Evolutionary conservation across 164 flowering plant genomes (phyloP).

Genomic region (Vitis rotundifolia): DNA sequence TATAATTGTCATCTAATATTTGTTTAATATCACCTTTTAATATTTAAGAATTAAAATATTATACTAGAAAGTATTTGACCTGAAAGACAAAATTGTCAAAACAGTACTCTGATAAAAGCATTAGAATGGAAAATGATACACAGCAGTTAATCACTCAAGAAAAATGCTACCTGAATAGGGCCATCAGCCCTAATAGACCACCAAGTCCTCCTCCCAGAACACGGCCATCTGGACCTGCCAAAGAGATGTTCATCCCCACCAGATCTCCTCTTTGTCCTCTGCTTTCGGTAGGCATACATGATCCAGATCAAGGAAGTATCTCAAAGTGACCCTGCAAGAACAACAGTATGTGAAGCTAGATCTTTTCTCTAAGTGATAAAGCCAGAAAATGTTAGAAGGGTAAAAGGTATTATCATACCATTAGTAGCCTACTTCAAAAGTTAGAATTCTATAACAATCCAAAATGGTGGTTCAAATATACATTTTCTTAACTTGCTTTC

Average conservation of each 20-base stretch:
- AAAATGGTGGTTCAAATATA: too few relatives aligned
- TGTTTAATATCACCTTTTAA: too few relatives aligned
- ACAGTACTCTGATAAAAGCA: too few relatives aligned
- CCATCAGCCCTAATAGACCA: constrained; percentile 63
- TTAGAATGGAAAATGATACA: too few relatives aligned
- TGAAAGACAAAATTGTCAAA: too few relatives aligned
- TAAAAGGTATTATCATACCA: not conserved
- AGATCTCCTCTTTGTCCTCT: constrained; percentile 56
- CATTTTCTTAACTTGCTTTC: too few relatives aligned
- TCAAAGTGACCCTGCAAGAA: constrained; percentile 64
- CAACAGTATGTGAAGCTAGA: not conserved
- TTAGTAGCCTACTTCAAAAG: too few relatives aligned
- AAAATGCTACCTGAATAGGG: constrained; percentile 51
- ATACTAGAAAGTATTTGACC: too few relatives aligned
- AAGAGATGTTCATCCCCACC: constrained; percentile 72
- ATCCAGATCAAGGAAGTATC: constrained; percentile 62
- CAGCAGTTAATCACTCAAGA: not conserved
- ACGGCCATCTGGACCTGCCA: constrained; percentile 73
- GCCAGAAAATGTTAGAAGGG: not conserved
- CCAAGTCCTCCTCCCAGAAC: constrained; percentile 71
- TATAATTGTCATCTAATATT: too few relatives aligned
- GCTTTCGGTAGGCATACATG: constrained; percentile 52
- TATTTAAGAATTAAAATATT: too few relatives aligned
- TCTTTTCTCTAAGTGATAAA: not conserved
- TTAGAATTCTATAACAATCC: too few relatives aligned